phyloP scores from a whole-genome alignment of 352 stramenopile species.

The Globisporangium paddicum region DNA sequence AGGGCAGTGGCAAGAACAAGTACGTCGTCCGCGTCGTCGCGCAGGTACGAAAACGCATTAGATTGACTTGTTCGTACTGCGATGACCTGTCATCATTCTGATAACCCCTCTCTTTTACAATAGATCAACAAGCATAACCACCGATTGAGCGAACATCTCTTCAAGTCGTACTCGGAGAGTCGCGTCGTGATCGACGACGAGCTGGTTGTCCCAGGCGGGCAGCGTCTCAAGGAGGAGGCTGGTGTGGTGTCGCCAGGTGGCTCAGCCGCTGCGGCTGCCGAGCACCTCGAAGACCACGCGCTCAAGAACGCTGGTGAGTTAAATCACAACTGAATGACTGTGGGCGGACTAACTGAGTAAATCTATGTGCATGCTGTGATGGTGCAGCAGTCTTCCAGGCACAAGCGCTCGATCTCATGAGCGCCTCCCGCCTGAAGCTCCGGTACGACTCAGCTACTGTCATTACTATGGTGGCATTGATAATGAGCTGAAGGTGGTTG shows the following conservation, averaged over 20 bases:
- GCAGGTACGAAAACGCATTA: conserved; percentile 29
- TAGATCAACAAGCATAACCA: conserved; percentile 86
- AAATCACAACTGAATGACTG: background rate
- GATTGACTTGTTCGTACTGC: background rate
- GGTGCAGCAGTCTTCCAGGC: conserved; percentile 46
- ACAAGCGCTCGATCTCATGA: conserved; percentile 56
- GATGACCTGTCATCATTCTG: background rate
- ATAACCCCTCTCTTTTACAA: background rate
- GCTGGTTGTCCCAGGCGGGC: conserved; percentile 42
- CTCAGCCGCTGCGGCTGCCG: conserved; percentile 15
- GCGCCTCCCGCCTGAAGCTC: conserved; percentile 49
- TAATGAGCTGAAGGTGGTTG: background rate
- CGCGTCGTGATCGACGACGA: conserved; percentile 85
- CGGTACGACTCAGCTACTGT: conserved; percentile 24
- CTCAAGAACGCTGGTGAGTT: conserved; percentile 47
- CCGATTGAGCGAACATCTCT: conserved; percentile 78
- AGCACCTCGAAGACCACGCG: conserved; percentile 48
- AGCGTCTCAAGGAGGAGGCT: conserved; percentile 52
- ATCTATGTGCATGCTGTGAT: background rate
- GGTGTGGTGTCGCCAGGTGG: conserved; percentile 4
- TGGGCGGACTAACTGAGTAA: background rate
- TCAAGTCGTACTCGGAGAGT: conserved; percentile 84
- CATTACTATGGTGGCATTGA: background rate
- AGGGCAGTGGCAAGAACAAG: conserved; percentile 57
- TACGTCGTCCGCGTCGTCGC: conserved; percentile 82